Base-by-base conservation (phyloP, 257 asterid genomes). In the Nemophila menziesii region DNA sequence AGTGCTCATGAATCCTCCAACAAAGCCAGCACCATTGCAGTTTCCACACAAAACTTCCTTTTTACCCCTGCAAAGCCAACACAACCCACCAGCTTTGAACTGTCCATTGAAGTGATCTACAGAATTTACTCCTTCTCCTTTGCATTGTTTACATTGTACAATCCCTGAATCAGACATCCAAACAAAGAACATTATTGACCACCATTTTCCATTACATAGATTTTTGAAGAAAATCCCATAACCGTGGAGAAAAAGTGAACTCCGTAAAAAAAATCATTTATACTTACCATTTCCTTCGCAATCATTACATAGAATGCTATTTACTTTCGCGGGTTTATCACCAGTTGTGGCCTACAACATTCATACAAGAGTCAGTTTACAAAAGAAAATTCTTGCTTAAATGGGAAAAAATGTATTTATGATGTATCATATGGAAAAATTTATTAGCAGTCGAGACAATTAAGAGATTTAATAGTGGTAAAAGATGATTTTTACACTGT, bases 21-120 rank as follows among this genome's bases (percentile, higher is more conserved):
- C 20, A 53, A 78, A 90, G 36, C 96, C 94, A 47, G 98, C 98
- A 1, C 98, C 96, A 29, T 85, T 84, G 72, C 94, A 90, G 20
- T 57, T 66, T 3, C 98, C 98, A 46, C 98, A 82, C 1, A 86
- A 87, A 44, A 82, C 44, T 57, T 74, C 83, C 64, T 55, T 78
- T 33, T 74, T 78, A 55, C 96, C 98, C 73, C 94, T 90, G 75
- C 33, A 43, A 49, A 89, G 82, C 98, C 98, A 89, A 51, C 98
- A 89, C 29, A 75, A 27, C 46, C 57, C 66, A 20, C 98, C 95
- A 10, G 93, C 94, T 68, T 89, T 89, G 70, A 63, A 80, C 87
- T 53, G 90, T 12, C 95, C 98, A 17, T 80, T 55, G 46, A 89
- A 89, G 78, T 84, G 95, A 66, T 89, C 98, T 8, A 56, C 75